Percentiles rank a stretch among this genome's conserved stretches.
These are phyloP conservation scores for Globisporangium paddicum DNA, from an alignment of 352 stramenopile genomes.

Conservation along the genomic window DNA sequence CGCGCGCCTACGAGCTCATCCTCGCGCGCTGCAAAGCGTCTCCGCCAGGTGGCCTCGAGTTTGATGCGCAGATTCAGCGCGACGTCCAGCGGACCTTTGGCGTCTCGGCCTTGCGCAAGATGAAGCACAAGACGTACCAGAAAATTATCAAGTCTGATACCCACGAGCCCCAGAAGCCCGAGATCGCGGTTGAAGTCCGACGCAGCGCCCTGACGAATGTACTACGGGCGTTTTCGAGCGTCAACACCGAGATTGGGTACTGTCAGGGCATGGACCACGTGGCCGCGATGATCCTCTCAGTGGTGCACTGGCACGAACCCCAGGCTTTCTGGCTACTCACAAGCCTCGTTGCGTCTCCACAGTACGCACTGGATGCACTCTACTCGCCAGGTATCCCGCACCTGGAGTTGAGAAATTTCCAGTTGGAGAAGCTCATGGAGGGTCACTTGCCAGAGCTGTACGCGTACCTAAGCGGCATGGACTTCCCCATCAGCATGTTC, in stretches of 20 bases:
- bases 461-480: slow-evolving; percentile 41
- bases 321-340: slow-evolving; percentile 67
- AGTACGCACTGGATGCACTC: slow-evolving; percentile 55
- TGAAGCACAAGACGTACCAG: slow-evolving; percentile 20
- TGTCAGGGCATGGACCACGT: slow-evolving; percentile 78
- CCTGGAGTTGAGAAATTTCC: slow-evolving; percentile 58
- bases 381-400: slow-evolving; percentile 57
- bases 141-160: not conserved
- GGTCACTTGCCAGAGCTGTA: slow-evolving; percentile 35
- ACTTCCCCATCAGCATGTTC: slow-evolving; percentile 70
- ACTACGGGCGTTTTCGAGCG: slow-evolving; percentile 54
- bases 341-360: slow-evolving; percentile 43
- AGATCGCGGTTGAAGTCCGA: slow-evolving; percentile 21
- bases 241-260: slow-evolving; percentile 69
- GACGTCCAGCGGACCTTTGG: slow-evolving; percentile 74
- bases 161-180: not conserved
- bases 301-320: slow-evolving; percentile 61
- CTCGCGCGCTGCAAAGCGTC: slow-evolving; percentile 30
- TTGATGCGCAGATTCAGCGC: slow-evolving; percentile 54
- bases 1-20: slow-evolving; percentile 48
- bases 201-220: slow-evolving; percentile 49
- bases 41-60: slow-evolving; percentile 29
- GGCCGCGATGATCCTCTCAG: slow-evolving; percentile 50
- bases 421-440: slow-evolving; percentile 51
- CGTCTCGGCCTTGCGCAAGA: slow-evolving; percentile 41